Evolutionary conservation across 148 eudicot species (phyloP).

Genomic region (Nepenthes mirabilis): DNA sequence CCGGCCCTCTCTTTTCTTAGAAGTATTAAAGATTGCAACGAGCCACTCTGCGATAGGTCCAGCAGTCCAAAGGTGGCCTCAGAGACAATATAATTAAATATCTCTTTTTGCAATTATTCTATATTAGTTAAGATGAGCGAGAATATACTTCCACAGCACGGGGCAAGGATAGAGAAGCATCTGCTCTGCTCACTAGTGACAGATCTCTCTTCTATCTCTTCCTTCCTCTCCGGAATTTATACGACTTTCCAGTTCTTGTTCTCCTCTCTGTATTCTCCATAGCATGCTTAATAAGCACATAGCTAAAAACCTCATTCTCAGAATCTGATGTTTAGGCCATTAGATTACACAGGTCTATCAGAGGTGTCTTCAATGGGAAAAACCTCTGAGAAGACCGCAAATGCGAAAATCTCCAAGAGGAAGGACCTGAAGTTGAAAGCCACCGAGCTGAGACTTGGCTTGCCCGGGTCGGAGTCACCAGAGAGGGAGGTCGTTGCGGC

Average conservation of each 20-base stretch:
- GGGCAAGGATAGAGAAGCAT: background rate
- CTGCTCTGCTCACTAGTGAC: background rate
- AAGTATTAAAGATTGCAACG: no score
- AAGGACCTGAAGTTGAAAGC: constrained; percentile 39
- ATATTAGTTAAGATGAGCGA: no score
- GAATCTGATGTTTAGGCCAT: constrained; percentile 23
- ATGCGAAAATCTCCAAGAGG: constrained; percentile 4
- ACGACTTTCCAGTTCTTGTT: background rate
- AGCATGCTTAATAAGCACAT: background rate
- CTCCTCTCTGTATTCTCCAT: background rate
- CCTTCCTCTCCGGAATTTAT: background rate
- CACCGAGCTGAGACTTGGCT: constrained; percentile 51
- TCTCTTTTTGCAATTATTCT: no score
- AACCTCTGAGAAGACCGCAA: constrained; percentile 15
- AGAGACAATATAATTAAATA: no score
- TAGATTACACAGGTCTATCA: constrained; percentile 34
- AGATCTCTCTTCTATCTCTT: background rate
- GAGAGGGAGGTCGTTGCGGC: constrained; percentile 17
- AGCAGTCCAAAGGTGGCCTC: no score
- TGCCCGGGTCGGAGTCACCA: constrained; percentile 45
- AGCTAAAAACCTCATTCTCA: background rate
- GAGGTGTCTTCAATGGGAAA: constrained; percentile 17
- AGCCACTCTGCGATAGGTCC: no score
- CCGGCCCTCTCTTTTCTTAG: no score
- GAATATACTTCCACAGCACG: no score